Conservation (phyloP, 352 stramenopile species). For the Phytophthora tubulina region DNA sequence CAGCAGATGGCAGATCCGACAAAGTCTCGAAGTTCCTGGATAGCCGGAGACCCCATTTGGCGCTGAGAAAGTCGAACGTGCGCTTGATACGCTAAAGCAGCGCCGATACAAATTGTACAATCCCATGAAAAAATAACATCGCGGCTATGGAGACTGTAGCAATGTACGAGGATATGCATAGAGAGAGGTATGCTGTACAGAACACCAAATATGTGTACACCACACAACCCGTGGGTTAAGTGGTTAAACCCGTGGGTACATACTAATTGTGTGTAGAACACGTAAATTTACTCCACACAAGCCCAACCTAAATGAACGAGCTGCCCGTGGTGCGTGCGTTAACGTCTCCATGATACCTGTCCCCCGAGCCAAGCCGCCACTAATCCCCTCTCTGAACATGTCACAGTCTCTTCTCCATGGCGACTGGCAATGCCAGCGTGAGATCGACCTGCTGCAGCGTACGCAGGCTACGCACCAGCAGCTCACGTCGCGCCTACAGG, state of each 20-base stretch:
- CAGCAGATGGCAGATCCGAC: conserved; percentile 23
- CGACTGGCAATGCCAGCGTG: conserved; percentile 63
- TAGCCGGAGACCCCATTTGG: conserved; percentile 13
- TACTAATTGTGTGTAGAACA: not conserved
- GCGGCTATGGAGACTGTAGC: not conserved
- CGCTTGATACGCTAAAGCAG: not conserved
- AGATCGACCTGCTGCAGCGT: conserved; percentile 68
- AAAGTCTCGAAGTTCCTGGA: conserved; percentile 8
- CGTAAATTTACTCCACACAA: not conserved
- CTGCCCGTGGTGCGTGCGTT: conserved; percentile 30
- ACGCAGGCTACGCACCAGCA: conserved; percentile 52
- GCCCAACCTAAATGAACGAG: conserved; percentile 22
- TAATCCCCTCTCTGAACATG: conserved; percentile 3
- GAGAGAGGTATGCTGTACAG: not conserved
- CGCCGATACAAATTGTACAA: not conserved
- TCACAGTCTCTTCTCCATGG: conserved; percentile 57
- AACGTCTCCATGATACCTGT: not conserved
- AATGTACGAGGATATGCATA: not conserved
- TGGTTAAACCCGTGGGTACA: no score
- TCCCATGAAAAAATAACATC: conserved; percentile 3
- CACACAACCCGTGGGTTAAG: not conserved
- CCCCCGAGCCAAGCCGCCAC: not conserved
- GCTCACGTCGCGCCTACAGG: conserved; percentile 54
- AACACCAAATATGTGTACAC: conserved; percentile 2
- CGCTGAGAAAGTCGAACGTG: conserved; percentile 5